Base-by-base conservation (phyloP, 2,329 filamentous ascomycete species). In the Kalmusia sp. region DNA sequence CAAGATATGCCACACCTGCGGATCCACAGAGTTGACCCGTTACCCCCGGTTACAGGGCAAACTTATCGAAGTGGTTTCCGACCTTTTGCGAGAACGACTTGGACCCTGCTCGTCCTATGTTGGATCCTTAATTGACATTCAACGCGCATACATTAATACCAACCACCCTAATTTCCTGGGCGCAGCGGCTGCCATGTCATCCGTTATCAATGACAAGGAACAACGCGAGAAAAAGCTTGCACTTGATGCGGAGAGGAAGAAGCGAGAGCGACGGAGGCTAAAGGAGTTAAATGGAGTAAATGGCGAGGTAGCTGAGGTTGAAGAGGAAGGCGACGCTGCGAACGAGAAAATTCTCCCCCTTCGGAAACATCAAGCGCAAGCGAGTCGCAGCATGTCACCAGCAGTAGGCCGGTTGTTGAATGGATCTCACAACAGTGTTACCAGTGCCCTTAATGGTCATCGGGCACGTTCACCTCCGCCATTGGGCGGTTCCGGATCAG, bases 161-260 rank as follows among this genome's bases (percentile, higher is more conserved):
- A 99, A 99, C 70, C 95, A 99, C 73, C 95, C 95, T 43, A 99
- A 99, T 76, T 99, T 99, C 80, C 85, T 98, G 14, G 95, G 95
- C 38, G 95, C 95, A 14, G 93, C 95, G 19, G 93, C 93, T 30
- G 95, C 95, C 58, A 99, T 99, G 95, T 93, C 92, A 62, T 92
- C 95, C 41, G 93, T 99, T 40, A 96, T 99, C 56, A 91, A 87
- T 70, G 93, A 90, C 71, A 96, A 95, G 77, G 92, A 98, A 73
- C 95, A 99, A 62, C 89, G 92, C 63, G 93, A 99, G 76, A 89
- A 92, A 75, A 93, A 92, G 74, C 85, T 83, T 33, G 89, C 91
- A 52, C 59, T 67, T 45, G 93, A 96, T 68, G 92, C 96, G 65
- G 93, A 98, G 75, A 87, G 90, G 63, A 89, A 92, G 61, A 92